Percentiles rank a stretch among this genome's conserved stretches.
These are phyloP conservation scores for Pythium biforme DNA, from an alignment of 352 stramenopile species.

Conservation along the genomic window DNA sequence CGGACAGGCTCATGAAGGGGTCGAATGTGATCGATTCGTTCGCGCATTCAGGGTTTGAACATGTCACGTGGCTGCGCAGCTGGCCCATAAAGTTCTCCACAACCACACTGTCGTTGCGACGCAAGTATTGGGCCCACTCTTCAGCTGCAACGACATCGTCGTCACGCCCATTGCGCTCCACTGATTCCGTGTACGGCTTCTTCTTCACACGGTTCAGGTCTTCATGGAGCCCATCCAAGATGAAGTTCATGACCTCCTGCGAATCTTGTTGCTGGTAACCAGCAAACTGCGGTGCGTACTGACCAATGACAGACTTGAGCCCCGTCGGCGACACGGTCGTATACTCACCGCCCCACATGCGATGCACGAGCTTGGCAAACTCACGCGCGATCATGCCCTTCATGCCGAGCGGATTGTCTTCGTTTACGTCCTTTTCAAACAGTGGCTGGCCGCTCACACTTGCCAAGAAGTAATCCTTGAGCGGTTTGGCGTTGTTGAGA, in stretches of 20 bases:
- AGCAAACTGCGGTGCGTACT: constrained; percentile 88
- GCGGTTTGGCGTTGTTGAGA: constrained; percentile 87
- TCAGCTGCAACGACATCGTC: constrained; percentile 72
- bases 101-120: constrained; percentile 91
- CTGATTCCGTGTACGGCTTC: constrained; percentile 76
- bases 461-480: constrained; percentile 92
- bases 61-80: constrained; percentile 86
- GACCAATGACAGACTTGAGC: constrained; percentile 83
- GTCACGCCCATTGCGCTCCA: constrained; percentile 68
- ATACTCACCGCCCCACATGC: constrained; percentile 93
- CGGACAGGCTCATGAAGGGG: constrained; percentile 87
- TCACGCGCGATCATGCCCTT: constrained; percentile 93
- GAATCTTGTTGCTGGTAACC: constrained; percentile 91
- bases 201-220: constrained; percentile 87
- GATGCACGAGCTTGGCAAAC: constrained; percentile 93
- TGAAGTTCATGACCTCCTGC: constrained; percentile 92
- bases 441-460: constrained; percentile 67
- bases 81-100: constrained; percentile 91
- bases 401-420: constrained; percentile 93
- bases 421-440: constrained; percentile 91
- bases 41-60: constrained; percentile 65
- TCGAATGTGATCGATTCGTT: constrained; percentile 89
- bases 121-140: constrained; percentile 83
- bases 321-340: constrained; percentile 70
- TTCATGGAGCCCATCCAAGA: constrained; percentile 91